Base-by-base conservation (phyloP, 257 asterid genomes). In the Leonotis leonurus region DNA sequence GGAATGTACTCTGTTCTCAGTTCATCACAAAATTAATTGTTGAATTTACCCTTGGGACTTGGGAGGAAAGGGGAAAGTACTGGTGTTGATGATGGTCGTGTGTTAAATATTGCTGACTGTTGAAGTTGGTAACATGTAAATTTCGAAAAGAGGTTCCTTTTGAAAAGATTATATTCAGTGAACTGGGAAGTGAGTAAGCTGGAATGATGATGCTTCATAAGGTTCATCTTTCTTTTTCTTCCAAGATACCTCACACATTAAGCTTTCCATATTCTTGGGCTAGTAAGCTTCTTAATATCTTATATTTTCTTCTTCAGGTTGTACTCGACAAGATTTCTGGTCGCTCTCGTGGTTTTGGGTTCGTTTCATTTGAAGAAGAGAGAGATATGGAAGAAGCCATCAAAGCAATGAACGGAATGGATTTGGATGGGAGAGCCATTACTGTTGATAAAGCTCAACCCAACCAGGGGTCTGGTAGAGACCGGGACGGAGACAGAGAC, bases 301-400 rank as follows among this genome's bases (percentile, higher is more conserved):
- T 45, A 29, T n/a, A 37, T 39, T 16, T 22, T 35, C 49, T 53
- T 63, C 54, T 10, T 55, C 77, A 88, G 98, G 95, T 91, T 57
- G 96, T 86, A 5, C 3, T 80, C 43, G 95, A 91, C 78, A 91
- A 80, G 77, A 56, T 71, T 51, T 75, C 95, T 58, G 96, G 96
- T 11, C 90, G 96, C 18, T 91, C 96, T 21, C 94, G 92, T 69
- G 96, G 98, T 65, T 91, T 91, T 73, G 98, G 95, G 0, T 91
- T 91, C 50, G 95, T 91, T 16, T 71, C 96, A n/a, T 91, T 88
- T 56, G 95, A 91, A 76, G 95, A 84, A 8, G 86, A 86, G 85
- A 77, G 62, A 56, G 92, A 86, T 18, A 75, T 88, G 95, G 98
- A 86, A 69, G 95, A 86, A 56, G 98, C 98, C 51, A 91, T 88